Conservation (phyloP, 495 filamentous ascomycete species). For the Entonaema liquescens region DNA sequence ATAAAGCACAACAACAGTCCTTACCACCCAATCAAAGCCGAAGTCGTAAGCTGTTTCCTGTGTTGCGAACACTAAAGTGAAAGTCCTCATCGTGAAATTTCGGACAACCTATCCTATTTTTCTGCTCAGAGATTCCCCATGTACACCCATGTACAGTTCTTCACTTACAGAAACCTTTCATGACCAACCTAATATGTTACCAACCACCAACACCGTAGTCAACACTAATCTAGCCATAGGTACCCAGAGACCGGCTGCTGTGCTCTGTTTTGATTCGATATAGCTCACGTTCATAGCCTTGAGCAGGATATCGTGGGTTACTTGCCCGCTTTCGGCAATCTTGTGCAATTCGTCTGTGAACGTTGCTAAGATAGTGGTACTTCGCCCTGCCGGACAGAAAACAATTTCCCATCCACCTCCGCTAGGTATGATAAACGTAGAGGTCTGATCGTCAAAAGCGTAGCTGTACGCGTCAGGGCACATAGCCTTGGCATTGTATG, state of each 20-base stretch:
- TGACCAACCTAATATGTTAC: slow-evolving; percentile 3
- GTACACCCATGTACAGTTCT: slow-evolving; percentile 1
- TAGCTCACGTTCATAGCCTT: slow-evolving; percentile 47
- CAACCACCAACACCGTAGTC: slow-evolving; percentile 10
- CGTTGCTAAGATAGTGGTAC: slow-evolving; percentile 70
- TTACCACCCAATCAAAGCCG: no score
- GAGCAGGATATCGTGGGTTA: slow-evolving; percentile 24
- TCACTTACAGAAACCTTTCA: background rate
- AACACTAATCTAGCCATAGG: background rate
- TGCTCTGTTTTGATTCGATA: slow-evolving; percentile 35
- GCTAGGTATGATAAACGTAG: slow-evolving; percentile 77
- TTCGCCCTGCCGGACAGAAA: slow-evolving; percentile 76
- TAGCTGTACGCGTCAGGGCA: slow-evolving; percentile 87
- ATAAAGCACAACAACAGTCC: background rate
- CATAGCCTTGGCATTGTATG: slow-evolving; percentile 69
- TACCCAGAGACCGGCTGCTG: slow-evolving; percentile 2
- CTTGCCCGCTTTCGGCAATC: slow-evolving; percentile 43
- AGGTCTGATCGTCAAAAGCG: slow-evolving; percentile 77
- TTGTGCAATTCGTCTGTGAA: slow-evolving; percentile 54
- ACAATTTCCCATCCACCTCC: slow-evolving; percentile 79
- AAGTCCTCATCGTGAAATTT: no score
- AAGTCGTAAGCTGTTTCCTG: no score
- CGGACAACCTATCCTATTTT: no score
- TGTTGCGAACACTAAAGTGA: no score
- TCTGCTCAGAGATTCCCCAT: no score